Percentiles rank a stretch among this genome's conserved stretches.
These are phyloP conservation scores for Sugiyamaella smithiae DNA, from an alignment of 805 yeast genomes.

Conservation along the genomic window DNA sequence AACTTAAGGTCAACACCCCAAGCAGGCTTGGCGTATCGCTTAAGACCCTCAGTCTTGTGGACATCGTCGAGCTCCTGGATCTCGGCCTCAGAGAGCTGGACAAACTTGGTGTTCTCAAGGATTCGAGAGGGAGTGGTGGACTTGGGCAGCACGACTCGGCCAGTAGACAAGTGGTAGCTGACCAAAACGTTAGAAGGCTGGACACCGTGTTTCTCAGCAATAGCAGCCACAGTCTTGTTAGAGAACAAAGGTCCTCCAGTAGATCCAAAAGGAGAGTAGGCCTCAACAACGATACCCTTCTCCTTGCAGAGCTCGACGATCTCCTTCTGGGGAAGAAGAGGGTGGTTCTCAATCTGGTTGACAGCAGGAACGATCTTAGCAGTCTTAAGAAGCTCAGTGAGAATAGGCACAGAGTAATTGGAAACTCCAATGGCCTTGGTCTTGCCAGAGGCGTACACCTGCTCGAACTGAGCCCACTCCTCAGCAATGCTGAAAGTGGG, in stretches of 20 bases:
- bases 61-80: constrained; percentile 34
- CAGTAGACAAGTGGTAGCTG: constrained; percentile 63
- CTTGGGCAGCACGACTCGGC: constrained; percentile 64
- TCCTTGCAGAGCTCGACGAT: constrained; percentile 50
- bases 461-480: constrained; percentile 65
- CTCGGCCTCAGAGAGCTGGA: constrained; percentile 44
- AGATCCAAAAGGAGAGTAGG: constrained; percentile 70
- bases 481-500: constrained; percentile 38
- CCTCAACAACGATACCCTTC: constrained; percentile 58
- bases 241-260: constrained; percentile 62
- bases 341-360: constrained; percentile 75
- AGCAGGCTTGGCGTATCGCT: constrained; percentile 27
- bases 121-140: constrained; percentile 68
- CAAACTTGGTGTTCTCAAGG: constrained; percentile 37
- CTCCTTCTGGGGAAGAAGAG: constrained; percentile 62
- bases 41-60: constrained; percentile 30
- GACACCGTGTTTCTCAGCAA: constrained; percentile 57
- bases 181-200: constrained; percentile 55
- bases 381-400: constrained; percentile 36
- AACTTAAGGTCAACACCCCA: constrained; percentile 33
- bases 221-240: constrained; percentile 45
- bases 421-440: constrained; percentile 74
- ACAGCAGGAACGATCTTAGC: constrained; percentile 55
- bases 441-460: constrained; percentile 46
- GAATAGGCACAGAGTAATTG: constrained; percentile 55